Evolutionary conservation across 139 green algal genomes (phyloP).

Genomic region (Picochlorum sp.): DNA sequence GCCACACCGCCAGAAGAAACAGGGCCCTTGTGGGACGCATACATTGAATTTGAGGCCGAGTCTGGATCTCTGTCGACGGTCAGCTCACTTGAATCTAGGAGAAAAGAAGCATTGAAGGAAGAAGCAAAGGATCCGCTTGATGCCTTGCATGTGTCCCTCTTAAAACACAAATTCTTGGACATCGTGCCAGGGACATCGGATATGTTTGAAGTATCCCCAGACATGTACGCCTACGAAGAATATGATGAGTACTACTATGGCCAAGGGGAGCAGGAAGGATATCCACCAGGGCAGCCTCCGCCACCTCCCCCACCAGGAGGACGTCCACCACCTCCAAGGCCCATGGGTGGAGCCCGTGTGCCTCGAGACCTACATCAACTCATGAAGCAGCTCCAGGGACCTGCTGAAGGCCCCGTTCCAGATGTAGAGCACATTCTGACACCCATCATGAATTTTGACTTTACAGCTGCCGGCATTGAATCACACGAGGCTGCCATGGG

Average conservation of each 20-base stretch:
- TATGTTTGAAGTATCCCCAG: background rate
- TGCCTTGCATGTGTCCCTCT: conserved; percentile 16
- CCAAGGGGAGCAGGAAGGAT: background rate
- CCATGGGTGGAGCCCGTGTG: conserved; percentile 7
- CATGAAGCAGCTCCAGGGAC: conserved; percentile 31
- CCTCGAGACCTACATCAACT: conserved; percentile 42
- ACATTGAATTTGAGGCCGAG: conserved; percentile 42
- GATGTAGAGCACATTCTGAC: conserved; percentile 33
- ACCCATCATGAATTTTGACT: conserved; percentile 29
- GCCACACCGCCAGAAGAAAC: conserved; percentile 25
- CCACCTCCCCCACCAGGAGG: background rate
- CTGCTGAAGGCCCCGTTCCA: conserved; percentile 22
- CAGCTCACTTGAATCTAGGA: conserved; percentile 20
- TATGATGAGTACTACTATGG: background rate
- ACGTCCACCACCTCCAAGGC: background rate
- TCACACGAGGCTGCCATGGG: conserved; percentile 14
- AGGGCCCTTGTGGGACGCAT: conserved; percentile 44
- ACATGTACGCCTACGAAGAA: background rate
- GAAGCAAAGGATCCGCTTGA: conserved; percentile 5
- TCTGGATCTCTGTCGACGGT: conserved; percentile 32
- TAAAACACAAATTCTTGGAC: conserved; percentile 43
- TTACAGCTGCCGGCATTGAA: conserved; percentile 24
- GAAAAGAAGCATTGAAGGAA: conserved; percentile 17
- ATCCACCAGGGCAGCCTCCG: background rate
- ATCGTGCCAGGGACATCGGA: conserved; percentile 22